These are phyloP conservation scores for Aspergillus fumigatus DNA, from an alignment of 2,329 filamentous ascomycete genomes.

Conservation along the genomic window DNA sequence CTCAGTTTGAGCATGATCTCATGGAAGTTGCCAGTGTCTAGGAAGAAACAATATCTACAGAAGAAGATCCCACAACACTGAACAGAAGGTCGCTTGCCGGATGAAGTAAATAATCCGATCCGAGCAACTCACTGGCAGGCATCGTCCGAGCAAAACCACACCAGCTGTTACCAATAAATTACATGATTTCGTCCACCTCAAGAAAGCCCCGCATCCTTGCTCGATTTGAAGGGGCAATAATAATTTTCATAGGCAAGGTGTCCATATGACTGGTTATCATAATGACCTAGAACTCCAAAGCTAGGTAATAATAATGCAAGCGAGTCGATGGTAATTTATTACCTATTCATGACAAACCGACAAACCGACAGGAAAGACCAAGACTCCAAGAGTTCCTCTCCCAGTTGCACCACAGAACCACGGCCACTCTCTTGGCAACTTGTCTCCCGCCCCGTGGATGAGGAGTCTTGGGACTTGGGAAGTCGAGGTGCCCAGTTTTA, in stretches of 20 bases:
- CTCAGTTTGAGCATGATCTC: background rate
- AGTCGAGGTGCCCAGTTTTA: background rate
- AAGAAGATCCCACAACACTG: background rate
- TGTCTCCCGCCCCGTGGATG: conserved; percentile 6
- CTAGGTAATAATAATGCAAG: background rate
- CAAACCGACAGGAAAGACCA: background rate
- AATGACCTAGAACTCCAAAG: background rate
- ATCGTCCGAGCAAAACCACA: background rate
- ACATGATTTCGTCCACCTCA: background rate
- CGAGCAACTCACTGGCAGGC: background rate
- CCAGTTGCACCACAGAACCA: background rate
- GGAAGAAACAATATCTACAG: background rate
- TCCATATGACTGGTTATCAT: background rate
- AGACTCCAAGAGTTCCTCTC: background rate
- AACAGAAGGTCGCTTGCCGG: background rate
- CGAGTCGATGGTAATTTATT: background rate
- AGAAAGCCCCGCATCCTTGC: background rate
- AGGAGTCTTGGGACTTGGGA: conserved; percentile 2
- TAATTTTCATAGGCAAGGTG: background rate
- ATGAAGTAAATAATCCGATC: background rate
- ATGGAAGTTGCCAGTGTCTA: background rate
- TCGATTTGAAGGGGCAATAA: background rate
- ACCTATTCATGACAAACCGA: background rate
- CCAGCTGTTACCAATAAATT: background rate
- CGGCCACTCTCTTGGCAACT: conserved; percentile 1